Base-by-base conservation (phyloP, 352 stramenopile genomes). In the Phytophthora podocarpi region DNA sequence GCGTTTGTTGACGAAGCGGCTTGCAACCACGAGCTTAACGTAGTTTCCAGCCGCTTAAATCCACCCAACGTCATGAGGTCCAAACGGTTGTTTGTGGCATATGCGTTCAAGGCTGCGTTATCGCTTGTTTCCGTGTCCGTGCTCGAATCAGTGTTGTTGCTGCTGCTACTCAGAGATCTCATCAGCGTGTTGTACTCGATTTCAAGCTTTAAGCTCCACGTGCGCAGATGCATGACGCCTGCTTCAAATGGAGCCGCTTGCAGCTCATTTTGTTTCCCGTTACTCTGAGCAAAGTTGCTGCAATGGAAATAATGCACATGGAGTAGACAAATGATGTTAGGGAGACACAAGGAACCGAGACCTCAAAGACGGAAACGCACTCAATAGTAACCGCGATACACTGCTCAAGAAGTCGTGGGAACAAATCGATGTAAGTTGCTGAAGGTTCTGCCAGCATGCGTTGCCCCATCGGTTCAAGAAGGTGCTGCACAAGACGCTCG, bases 361-460 rank as follows among this genome's bases (percentile, higher is more conserved):
- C n/a, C 27, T 26, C 23, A 32, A 16, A 30, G 26, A 8, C 24
- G 32, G 3, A 11, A 6, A 78, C 76, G 41, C 62, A 88, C 80
- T 87, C 67, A 42, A 88, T 82, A 0, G 47, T 58, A n/a, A 84
- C 72, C 26, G 43, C 70, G 45, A 88, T 83, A 47, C 80, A 86
- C 40, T 76, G 72, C 39, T 90, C 80, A 24, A 88, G 32, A 7
- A 90, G n/a, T 23, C 58, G 54, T 11, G 80, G 80, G 18, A 83
- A 70, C 28, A 90, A 55, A 30, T 87, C 80, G 27, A 53, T 46
- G 9, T 70, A 64, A 5, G 78, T 82, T 15, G 45, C 24, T 4
- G 78, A 85, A n/a, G 76, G 76, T 10, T 70, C 45, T 23, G 50
- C 58, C 26, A 84, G n/a, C 24, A 79, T 67, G 16, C 74, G 72